Percentiles rank a stretch among this genome's conserved stretches.
phyloP scores from a whole-genome alignment of 192 early-diverging fungal genomes.

The Spizellomyces sp. region DNA sequence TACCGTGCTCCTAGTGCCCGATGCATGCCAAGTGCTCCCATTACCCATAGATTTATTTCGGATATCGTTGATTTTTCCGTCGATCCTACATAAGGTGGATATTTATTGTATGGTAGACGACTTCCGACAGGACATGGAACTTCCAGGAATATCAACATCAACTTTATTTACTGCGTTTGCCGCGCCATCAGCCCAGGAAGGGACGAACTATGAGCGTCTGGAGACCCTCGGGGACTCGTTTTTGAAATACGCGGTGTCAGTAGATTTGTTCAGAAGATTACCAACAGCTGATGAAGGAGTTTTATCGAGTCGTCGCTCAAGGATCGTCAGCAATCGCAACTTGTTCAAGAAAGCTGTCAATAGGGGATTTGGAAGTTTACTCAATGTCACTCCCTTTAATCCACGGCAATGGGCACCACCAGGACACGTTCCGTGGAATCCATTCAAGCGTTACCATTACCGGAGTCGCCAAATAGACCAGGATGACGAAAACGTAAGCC shows the following conservation, averaged over 20 bases:
- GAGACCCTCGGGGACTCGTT: conserved; percentile 89
- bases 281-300: conserved; percentile 78
- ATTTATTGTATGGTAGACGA: conserved; percentile 33
- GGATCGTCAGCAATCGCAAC: conserved; percentile 74
- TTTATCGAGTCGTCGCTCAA: conserved; percentile 69
- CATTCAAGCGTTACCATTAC: neutral
- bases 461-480: neutral
- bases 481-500: conserved; percentile 27
- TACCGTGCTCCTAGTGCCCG: conserved; percentile 35
- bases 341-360: conserved; percentile 61
- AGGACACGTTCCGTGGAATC: conserved; percentile 5
- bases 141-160: conserved; percentile 19
- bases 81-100: conserved; percentile 39
- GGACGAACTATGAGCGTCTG: conserved; percentile 84
- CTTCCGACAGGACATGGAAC: conserved; percentile 13
- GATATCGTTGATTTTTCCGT: conserved; percentile 37
- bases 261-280: conserved; percentile 69
- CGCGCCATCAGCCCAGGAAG: conserved; percentile 65
- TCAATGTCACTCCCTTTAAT: conserved; percentile 67
- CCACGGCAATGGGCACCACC: conserved; percentile 40
- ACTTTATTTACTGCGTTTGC: conserved; percentile 67
- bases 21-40: conserved; percentile 39
- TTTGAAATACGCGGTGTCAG: conserved; percentile 73
- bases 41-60: conserved; percentile 30
- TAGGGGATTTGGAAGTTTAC: conserved; percentile 58